These are phyloP conservation scores for Auriscalpium vulgare DNA, from an alignment of 768 basidiomycete genomes.

Conservation along the genomic window DNA sequence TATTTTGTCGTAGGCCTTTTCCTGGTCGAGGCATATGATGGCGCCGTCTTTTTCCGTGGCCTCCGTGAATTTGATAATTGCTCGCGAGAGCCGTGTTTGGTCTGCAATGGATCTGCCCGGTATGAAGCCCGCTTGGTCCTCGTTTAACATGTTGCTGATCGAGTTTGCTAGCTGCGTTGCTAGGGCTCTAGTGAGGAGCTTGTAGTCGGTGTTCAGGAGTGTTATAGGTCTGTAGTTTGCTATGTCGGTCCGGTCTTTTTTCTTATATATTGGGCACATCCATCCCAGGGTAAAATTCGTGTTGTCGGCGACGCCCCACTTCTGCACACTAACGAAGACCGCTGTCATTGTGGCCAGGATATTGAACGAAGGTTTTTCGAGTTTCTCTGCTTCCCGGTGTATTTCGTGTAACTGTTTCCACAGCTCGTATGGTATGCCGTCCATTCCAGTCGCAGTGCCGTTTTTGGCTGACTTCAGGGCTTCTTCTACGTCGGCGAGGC, in stretches of 20 bases:
- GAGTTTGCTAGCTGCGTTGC: neutral
- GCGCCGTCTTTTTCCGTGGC: neutral
- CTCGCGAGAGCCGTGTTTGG: neutral
- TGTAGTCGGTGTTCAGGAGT: neutral
- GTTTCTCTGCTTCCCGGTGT: too few species aligned
- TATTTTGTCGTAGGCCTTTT: constrained; percentile 12
- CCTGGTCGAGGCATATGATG: neutral
- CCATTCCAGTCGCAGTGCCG: too few species aligned
- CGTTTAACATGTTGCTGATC: too few species aligned
- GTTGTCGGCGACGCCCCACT: too few species aligned
- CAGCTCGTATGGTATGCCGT: too few species aligned
- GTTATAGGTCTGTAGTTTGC: neutral
- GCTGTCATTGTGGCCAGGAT: too few species aligned
- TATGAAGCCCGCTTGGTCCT: constrained; percentile 7
- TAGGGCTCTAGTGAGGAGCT: neutral
- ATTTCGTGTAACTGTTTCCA: too few species aligned
- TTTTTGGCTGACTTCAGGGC: too few species aligned
- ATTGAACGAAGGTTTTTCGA: too few species aligned
- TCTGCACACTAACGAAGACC: too few species aligned
- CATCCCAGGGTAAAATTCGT: neutral
- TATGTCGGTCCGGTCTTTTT: neutral
- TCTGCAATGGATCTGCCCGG: neutral
- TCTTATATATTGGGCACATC: neutral
- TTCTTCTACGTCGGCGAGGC: too few species aligned
- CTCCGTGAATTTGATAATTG: constrained; percentile 1